Conservation (phyloP, 768 basidiomycete genomes). For the Russula olivacea region DNA sequence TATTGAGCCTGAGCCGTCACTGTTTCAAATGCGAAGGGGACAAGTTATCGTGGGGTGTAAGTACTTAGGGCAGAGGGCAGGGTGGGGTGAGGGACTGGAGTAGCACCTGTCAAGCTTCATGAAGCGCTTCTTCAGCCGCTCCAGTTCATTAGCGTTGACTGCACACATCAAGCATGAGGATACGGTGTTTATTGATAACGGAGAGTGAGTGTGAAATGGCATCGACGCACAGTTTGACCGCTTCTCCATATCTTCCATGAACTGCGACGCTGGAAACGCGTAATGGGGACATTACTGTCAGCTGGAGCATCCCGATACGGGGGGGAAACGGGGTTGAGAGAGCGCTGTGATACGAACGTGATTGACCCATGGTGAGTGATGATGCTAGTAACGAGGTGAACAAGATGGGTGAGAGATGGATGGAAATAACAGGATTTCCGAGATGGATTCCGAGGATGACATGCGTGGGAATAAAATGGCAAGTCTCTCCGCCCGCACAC, state of each 20-base stretch:
- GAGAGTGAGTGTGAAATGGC: background rate
- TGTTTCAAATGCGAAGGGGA: constrained; percentile 29
- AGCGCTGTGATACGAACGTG: constrained; percentile 48
- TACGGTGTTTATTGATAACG: background rate
- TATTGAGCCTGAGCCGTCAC: constrained; percentile 96
- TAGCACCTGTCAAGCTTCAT: constrained; percentile 95
- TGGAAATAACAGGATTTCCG: background rate
- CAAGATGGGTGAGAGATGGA: background rate
- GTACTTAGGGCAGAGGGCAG: background rate
- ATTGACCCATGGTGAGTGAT: constrained; percentile 63
- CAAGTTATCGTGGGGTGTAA: background rate
- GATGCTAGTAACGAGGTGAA: background rate
- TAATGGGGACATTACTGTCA: background rate
- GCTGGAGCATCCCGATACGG: background rate
- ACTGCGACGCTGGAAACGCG: constrained; percentile 64
- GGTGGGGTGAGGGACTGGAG: constrained; percentile 17
- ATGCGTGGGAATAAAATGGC: background rate
- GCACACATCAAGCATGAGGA: constrained; percentile 9
- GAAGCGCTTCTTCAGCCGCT: constrained; percentile 95
- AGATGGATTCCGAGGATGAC: no score
- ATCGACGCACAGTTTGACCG: constrained; percentile 86
- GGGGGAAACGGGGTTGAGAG: no score
- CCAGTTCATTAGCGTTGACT: constrained; percentile 95
- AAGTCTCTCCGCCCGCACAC: background rate
- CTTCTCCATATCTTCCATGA: constrained; percentile 97